Evolutionary conservation across 1,284 basidiomycete genomes (phyloP).

Genomic region (Leccinum fuscescens): DNA sequence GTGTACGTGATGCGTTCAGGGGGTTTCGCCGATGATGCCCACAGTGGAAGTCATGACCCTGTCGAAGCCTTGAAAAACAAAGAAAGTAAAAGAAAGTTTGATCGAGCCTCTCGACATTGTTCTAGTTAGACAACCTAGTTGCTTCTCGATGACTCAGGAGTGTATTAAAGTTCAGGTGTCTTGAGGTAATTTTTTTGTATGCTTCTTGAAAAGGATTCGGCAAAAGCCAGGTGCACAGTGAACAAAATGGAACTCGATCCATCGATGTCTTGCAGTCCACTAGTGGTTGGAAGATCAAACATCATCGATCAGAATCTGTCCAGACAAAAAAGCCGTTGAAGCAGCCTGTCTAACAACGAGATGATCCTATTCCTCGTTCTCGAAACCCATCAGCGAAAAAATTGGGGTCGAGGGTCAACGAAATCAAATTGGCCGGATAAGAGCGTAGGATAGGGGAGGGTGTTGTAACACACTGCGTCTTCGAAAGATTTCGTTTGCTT

Average conservation of each 20-base stretch:
- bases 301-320: conserved; percentile 67
- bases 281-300: conserved; percentile 49
- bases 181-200: conserved; percentile 57
- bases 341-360: conserved; percentile 49
- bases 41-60: conserved; percentile 47
- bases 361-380: conserved; percentile 29
- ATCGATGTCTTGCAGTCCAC: conserved; percentile 55
- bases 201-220: conserved; percentile 65
- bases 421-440: conserved; percentile 19
- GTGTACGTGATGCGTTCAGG: conserved; percentile 48
- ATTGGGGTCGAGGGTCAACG: conserved; percentile 50
- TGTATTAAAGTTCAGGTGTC: conserved; percentile 57
- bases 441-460: conserved; percentile 10
- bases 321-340: conserved; percentile 30
- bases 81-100: conserved; percentile 47
- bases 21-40: conserved; percentile 52
- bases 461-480: conserved; percentile 11
- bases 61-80: conserved; percentile 35
- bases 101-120: conserved; percentile 53
- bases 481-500: not conserved
- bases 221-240: conserved; percentile 54
- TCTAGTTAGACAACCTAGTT: conserved; percentile 45
- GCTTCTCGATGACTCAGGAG: conserved; percentile 62
- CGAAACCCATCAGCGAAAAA: conserved; percentile 49
- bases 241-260: conserved; percentile 62